Conservation (phyloP, 371 early-diverging fungal genomes). For the Hamiltosporidium tvaerminnensis region DNA sequence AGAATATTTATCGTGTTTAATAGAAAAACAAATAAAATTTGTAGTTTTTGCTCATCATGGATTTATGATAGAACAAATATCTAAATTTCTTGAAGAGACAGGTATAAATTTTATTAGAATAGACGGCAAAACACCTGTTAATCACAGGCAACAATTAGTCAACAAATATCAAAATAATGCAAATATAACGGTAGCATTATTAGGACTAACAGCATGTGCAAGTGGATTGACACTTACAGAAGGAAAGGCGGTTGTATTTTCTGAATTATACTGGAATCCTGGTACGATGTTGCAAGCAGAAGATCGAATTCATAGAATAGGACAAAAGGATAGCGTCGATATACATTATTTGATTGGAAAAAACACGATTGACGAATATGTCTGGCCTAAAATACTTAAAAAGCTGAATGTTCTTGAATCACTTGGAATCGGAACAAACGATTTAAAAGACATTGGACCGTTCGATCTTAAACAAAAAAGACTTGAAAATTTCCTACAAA, state of each 20-base stretch:
- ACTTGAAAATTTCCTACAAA: no score
- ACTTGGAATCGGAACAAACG: constrained; percentile 40
- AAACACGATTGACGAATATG: constrained; percentile 54
- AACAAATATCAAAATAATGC: constrained; percentile 52
- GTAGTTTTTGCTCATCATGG: constrained; percentile 58
- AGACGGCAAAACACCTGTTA: constrained; percentile 55
- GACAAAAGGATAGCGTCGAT: constrained; percentile 54
- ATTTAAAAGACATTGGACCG: constrained; percentile 29
- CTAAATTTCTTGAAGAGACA: constrained; percentile 25
- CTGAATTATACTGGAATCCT: constrained; percentile 60
- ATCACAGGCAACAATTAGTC: constrained; percentile 30
- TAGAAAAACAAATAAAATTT: constrained; percentile 54
- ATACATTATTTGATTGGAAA: constrained; percentile 56
- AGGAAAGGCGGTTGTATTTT: constrained; percentile 57
- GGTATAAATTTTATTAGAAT: constrained; percentile 55
- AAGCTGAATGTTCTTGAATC: constrained; percentile 44
- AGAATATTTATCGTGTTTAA: constrained; percentile 54
- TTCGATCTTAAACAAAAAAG: no score
- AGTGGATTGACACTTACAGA: constrained; percentile 57
- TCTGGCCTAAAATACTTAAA: constrained; percentile 45
- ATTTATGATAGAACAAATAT: constrained; percentile 51
- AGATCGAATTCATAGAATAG: constrained; percentile 56
- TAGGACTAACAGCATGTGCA: constrained; percentile 56
- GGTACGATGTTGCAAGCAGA: constrained; percentile 55
- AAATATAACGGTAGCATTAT: constrained; percentile 53